phyloP scores from a whole-genome alignment of 2,329 filamentous ascomycete species.

The Keithomyces neogunnii region DNA sequence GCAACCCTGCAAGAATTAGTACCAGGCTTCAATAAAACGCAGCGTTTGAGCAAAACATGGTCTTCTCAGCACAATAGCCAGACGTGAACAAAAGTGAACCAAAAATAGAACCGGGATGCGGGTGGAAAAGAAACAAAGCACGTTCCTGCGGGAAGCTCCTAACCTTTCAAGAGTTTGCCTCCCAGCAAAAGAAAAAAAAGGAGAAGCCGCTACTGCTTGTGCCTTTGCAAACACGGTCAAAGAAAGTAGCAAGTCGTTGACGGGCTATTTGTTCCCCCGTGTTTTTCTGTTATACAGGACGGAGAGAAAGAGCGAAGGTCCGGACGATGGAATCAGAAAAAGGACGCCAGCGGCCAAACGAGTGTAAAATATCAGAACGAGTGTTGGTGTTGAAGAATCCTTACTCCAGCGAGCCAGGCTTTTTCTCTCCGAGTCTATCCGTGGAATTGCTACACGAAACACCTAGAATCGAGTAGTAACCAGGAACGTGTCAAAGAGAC shows the following conservation, averaged over 20 bases:
- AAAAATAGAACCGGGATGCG: neutral
- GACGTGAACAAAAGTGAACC: neutral
- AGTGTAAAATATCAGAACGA: conserved; percentile 22
- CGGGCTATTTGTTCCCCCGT: conserved; percentile 6
- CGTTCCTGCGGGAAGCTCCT: neutral
- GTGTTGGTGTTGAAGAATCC: conserved; percentile 24
- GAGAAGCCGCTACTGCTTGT: neutral
- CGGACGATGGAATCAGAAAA: conserved; percentile 24
- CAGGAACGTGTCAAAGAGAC: conserved; percentile 23
- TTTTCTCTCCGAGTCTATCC: neutral
- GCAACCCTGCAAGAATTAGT: neutral
- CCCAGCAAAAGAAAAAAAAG: neutral
- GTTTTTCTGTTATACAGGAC: conserved; percentile 12
- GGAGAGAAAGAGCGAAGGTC: conserved; percentile 20
- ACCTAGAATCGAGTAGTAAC: conserved; percentile 13
- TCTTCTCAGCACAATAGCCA: neutral
- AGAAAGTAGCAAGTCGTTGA: neutral
- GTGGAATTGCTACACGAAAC: conserved; percentile 12
- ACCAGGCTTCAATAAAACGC: neutral
- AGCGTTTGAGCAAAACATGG: neutral
- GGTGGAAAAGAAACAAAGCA: neutral
- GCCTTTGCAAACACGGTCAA: neutral
- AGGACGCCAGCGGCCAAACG: conserved; percentile 51
- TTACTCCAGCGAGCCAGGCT: neutral
- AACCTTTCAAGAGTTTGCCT: conserved; percentile 1